These are phyloP conservation scores for Arthrobotrys entomopaga DNA, from an alignment of 2,329 filamentous ascomycete genomes.

Conservation along the genomic window DNA sequence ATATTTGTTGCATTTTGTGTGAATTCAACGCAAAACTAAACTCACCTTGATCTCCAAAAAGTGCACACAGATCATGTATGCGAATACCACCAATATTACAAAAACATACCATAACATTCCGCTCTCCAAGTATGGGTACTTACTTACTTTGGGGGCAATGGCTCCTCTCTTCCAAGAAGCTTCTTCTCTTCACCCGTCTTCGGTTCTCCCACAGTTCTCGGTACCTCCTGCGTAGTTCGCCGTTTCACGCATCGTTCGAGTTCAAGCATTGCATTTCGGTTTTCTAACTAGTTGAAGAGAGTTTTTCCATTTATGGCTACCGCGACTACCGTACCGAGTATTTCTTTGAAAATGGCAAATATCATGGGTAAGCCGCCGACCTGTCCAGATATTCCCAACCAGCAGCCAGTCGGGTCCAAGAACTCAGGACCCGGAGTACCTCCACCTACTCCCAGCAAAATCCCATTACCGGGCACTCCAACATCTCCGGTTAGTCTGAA, in stretches of 20 bases:
- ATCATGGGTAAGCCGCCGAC: constrained; percentile 21
- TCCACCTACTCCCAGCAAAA: constrained; percentile 46
- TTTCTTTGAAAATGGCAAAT: constrained; percentile 12
- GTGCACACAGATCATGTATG: no score
- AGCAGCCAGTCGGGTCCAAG: not conserved
- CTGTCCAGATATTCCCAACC: constrained; percentile 11
- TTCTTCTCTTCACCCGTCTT: constrained; percentile 31
- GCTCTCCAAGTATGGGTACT: no score
- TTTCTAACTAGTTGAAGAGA: constrained; percentile 5
- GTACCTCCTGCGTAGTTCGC: constrained; percentile 22
- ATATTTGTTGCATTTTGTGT: no score
- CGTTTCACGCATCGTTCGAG: constrained; percentile 29
- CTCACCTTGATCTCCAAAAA: no score
- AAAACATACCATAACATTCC: not conserved
- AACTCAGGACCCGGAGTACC: constrained; percentile 14
- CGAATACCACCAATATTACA: not conserved
- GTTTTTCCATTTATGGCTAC: constrained; percentile 16
- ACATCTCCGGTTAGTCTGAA: constrained; percentile 42
- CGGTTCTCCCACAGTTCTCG: constrained; percentile 12
- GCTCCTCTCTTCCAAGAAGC: not conserved
- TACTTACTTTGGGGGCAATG: not conserved
- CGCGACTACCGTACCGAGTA: constrained; percentile 17
- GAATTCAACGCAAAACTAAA: no score
- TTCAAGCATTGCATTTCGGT: constrained; percentile 2
- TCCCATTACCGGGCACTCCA: constrained; percentile 42